These are phyloP conservation scores for Rosa chinensis DNA, from an alignment of 306 rosid genomes.

Conservation along the genomic window DNA sequence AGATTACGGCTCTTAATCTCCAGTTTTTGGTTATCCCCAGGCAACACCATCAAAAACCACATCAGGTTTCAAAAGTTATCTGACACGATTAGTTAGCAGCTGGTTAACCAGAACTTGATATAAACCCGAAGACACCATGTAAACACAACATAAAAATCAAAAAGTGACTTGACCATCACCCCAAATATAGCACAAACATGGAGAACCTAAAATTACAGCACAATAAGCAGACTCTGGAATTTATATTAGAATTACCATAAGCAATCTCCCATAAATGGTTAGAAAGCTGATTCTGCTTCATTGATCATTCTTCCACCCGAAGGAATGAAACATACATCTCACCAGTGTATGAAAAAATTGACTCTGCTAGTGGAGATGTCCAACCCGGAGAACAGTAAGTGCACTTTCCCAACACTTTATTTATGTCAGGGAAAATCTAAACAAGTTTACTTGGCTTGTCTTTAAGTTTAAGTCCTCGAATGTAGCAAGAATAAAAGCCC, in stretches of 20 bases:
- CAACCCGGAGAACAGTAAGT: not conserved
- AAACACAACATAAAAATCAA: not conserved
- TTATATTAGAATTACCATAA: conserved; percentile 12
- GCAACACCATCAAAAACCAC: not conserved
- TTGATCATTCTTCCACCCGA: conserved; percentile 10
- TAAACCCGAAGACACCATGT: not conserved
- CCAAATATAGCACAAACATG: not conserved
- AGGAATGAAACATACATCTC: not conserved
- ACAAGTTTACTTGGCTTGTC: not conserved
- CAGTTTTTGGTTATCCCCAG: not conserved
- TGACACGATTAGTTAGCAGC: not conserved
- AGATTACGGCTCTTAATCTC: not conserved
- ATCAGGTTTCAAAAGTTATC: not conserved
- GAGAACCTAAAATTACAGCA: not conserved
- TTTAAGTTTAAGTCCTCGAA: not conserved
- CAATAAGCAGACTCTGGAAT: not conserved
- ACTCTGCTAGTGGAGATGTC: not conserved
- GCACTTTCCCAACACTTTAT: not conserved
- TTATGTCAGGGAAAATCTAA: not conserved
- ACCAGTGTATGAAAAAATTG: not conserved
- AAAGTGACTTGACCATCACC: not conserved
- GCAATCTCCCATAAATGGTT: not conserved
- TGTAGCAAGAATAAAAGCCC: not conserved
- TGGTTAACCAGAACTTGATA: not conserved
- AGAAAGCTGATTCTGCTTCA: not conserved